Percentiles rank a stretch among this genome's conserved stretches.
These are phyloP conservation scores for Abortiporus biennis DNA, from an alignment of 1,284 basidiomycete genomes.

Conservation along the genomic window DNA sequence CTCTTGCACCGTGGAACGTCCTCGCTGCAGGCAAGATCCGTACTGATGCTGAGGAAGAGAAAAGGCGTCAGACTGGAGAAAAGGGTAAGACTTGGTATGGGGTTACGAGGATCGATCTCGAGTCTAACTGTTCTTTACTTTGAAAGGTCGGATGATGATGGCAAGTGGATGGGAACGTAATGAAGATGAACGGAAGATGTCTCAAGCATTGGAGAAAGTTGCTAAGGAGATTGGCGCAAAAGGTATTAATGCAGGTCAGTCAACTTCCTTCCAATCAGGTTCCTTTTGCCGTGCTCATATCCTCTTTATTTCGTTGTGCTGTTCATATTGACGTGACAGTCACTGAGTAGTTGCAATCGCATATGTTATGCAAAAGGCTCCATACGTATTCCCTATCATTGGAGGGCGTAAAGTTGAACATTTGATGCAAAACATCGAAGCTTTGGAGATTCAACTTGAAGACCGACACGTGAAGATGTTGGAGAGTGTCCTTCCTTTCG, in stretches of 20 bases:
- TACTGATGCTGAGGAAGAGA: constrained; percentile 37
- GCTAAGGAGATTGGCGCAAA: no score
- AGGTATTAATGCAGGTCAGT: constrained; percentile 10
- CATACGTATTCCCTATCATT: no score
- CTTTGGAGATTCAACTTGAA: constrained; percentile 34
- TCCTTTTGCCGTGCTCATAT: not conserved
- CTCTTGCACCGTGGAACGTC: no score
- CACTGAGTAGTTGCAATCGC: constrained; percentile 42
- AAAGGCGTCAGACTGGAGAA: constrained; percentile 31
- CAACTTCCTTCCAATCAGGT: not conserved
- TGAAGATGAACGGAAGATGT: constrained; percentile 23
- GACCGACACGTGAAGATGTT: constrained; percentile 34
- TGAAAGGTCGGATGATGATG: constrained; percentile 1
- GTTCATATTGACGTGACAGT: constrained; percentile 30
- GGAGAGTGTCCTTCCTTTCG: constrained; percentile 32
- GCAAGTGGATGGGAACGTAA: constrained; percentile 22
- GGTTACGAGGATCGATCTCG: not conserved
- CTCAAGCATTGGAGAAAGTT: constrained; percentile 11
- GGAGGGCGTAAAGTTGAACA: constrained; percentile 44
- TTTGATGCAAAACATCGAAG: constrained; percentile 37
- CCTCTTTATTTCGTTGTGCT: constrained; percentile 1
- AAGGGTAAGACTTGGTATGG: constrained; percentile 14
- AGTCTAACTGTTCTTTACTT: not conserved
- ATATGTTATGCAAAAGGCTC: no score
- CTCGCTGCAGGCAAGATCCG: constrained; percentile 36